These are phyloP conservation scores for Tricholoma saponaceum DNA, from an alignment of 768 basidiomycete genomes.

Conservation along the genomic window DNA sequence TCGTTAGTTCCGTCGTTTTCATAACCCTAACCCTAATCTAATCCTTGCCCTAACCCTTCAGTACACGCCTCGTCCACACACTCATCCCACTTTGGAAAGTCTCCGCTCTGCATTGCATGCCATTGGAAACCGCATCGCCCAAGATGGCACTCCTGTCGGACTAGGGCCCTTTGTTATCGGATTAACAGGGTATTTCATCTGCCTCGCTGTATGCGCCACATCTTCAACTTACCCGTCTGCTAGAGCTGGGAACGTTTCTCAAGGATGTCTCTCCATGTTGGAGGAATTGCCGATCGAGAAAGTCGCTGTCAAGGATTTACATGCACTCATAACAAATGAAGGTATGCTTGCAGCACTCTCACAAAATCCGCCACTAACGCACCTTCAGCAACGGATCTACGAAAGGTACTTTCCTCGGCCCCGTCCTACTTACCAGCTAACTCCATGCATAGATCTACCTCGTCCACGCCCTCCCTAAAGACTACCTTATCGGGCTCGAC, in stretches of 20 bases:
- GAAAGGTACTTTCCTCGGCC: conserved; percentile 40
- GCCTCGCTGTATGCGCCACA: background rate
- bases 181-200: conserved; percentile 64
- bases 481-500: conserved; percentile 64
- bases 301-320: conserved; percentile 54
- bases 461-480: conserved; percentile 61
- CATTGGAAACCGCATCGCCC: conserved; percentile 52
- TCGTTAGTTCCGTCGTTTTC: conserved; percentile 44
- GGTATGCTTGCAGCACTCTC: conserved; percentile 29
- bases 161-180: conserved; percentile 80
- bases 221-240: background rate
- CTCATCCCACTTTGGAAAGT: conserved; percentile 51
- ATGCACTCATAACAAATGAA: conserved; percentile 46
- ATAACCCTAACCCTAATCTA: conserved; percentile 6
- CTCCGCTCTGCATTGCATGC: conserved; percentile 50
- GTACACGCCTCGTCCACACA: conserved; percentile 82
- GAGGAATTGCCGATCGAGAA: conserved; percentile 62
- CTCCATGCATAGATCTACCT: conserved; percentile 59
- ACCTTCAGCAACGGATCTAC: conserved; percentile 48
- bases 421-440: background rate
- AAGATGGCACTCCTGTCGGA: conserved; percentile 53
- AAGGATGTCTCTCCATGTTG: conserved; percentile 73
- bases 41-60: conserved; percentile 20
- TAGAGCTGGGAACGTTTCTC: conserved; percentile 79
- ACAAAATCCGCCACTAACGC: background rate